phyloP scores from a whole-genome alignment of 2,329 filamentous ascomycete species.

The Emergomyces africanus region DNA sequence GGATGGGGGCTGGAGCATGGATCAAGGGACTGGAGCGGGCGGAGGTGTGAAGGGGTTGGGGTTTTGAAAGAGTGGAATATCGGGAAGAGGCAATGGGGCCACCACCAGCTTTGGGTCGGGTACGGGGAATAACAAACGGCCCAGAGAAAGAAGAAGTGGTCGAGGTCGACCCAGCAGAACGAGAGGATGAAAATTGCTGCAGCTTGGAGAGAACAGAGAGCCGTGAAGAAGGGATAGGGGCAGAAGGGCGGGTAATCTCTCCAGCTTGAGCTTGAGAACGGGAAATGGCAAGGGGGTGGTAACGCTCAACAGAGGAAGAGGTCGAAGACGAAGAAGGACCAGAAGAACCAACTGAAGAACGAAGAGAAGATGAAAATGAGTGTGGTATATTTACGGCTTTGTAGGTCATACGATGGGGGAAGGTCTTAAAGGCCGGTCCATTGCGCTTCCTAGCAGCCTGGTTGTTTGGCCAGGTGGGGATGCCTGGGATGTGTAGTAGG shows the following conservation, averaged over 20 bases:
- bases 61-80: background rate
- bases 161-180: background rate
- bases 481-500: background rate
- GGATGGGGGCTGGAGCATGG: too few species aligned
- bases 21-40: too few species aligned
- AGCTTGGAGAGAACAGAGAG: background rate
- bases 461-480: background rate
- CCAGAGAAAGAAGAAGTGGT: conserved; percentile 1
- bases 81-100: background rate
- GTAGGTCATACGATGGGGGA: background rate
- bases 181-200: background rate
- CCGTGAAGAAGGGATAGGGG: background rate
- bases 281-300: background rate
- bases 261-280: background rate
- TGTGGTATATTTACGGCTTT: background rate
- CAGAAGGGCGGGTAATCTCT: background rate
- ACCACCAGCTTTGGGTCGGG: conserved; percentile 5
- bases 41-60: too few species aligned
- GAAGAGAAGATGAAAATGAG: background rate
- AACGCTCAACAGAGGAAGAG: background rate
- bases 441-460: background rate
- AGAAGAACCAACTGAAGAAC: conserved; percentile 1
- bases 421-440: background rate
- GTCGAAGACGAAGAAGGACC: conserved; percentile 3
- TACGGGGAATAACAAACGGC: conserved; percentile 3